phyloP scores from a whole-genome alignment of 202 grass and related monocot genomes.

The Carex arenaria region DNA sequence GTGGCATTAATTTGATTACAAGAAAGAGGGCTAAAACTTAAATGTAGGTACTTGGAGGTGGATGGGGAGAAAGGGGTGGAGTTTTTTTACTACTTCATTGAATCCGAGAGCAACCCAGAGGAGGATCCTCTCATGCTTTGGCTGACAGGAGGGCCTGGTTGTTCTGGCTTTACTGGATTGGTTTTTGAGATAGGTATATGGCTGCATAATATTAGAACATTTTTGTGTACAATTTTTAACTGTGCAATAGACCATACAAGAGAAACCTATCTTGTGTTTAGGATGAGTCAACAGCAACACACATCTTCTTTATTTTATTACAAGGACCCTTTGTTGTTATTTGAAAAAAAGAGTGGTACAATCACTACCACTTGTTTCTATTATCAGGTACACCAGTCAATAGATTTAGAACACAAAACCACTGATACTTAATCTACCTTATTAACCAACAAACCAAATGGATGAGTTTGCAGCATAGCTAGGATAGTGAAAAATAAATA shows the following conservation, averaged over 20 bases:
- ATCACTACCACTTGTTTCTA: not conserved
- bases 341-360: not conserved
- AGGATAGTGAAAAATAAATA: not conserved
- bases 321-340: not conserved
- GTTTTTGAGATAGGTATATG: slow-evolving; percentile 46
- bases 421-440: not conserved
- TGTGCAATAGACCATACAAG: no score
- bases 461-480: not conserved
- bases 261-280: no score
- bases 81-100: slow-evolving; percentile 76
- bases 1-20: not conserved
- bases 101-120: slow-evolving; percentile 11
- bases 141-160: slow-evolving; percentile 65
- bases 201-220: not conserved
- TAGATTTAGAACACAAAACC: not conserved
- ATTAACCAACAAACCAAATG: not conserved
- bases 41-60: slow-evolving; percentile 44
- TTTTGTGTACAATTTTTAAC: no score
- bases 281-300: not conserved
- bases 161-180: slow-evolving; percentile 48
- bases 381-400: not conserved
- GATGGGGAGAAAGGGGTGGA: slow-evolving; percentile 35
- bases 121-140: slow-evolving; percentile 59
- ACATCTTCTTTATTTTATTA: not conserved
- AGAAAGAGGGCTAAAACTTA: not conserved